Base-by-base conservation (phyloP, 1,284 basidiomycete species). In the Lignosus rhinocerotis region DNA sequence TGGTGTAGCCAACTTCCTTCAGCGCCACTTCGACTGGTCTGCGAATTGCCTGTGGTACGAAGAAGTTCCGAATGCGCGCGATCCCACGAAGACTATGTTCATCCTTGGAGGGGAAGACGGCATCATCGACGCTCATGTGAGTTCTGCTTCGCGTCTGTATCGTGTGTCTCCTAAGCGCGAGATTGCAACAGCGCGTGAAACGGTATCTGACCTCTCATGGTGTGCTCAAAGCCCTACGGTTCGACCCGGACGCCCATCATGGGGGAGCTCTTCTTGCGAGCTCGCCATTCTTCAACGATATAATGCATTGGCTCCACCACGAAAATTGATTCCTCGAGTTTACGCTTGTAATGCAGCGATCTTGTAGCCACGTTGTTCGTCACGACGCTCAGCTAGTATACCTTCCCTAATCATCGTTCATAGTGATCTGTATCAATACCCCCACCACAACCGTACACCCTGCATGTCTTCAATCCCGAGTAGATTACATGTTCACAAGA, bases 31-130 rank as follows among this genome's bases (percentile, higher is more conserved):
- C 70, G 87, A 90, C 68, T 95, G 92, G 93, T 80, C 85, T 33
- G 85, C 89, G n/a, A 96, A 96, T 70, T 88, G 91, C 6, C 78
- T 96, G 12, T 96, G 90, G 84, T 90, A 86, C 60, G 91, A 94
- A 72, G 91, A 96, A 66, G 94, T 96, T 44, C 93, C 93, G 0
- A 80, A 90, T 66, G 86, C 87, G 12, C 74, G 80, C 41, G 83
- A 91, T 69, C 80, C 82, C 1, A 66, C 75, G 55, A 80, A 84
- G 73, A 79, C 83, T 14, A 66, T 88, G 53, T 89, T 92, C 70
- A 80, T 95, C 64, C 76, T 96, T 14, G 92, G 92, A 21, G 92
- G 89, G 0, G 82, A 86, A 63, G 94, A 96, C 66, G 80, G 80
- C 25, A 92, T 97, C 65, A 75, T 96, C 47, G 83, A 91, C 67